A percentile compares a stretch with the other conserved stretches of the same genome.
phyloP scores from a whole-genome alignment of 371 early-diverging fungal genomes.

The Apophysomyces trapeziformis region DNA sequence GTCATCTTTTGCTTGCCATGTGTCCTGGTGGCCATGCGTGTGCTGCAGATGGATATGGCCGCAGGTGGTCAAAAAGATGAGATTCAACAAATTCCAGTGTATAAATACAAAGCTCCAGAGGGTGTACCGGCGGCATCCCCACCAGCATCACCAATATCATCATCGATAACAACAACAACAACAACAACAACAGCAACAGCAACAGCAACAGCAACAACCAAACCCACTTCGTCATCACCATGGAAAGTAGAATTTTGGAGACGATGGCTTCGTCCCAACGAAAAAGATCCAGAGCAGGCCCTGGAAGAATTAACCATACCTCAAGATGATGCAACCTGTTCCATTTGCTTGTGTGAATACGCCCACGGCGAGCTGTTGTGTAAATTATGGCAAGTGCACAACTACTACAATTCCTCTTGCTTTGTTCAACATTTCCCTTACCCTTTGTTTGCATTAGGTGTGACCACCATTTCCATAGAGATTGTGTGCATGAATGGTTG shows the following conservation, averaged over 20 bases:
- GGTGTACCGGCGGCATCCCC: not conserved
- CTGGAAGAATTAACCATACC: slow-evolving; percentile 26
- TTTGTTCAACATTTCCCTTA: not conserved
- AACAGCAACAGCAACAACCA: not conserved
- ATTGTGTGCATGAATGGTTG: slow-evolving; percentile 41
- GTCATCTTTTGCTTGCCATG: slow-evolving; percentile 68
- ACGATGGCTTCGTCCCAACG: not conserved
- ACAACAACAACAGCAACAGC: not conserved
- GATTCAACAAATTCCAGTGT: slow-evolving; percentile 55
- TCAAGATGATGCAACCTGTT: slow-evolving; percentile 57
- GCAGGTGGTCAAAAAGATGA: slow-evolving; percentile 60
- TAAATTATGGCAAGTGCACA: slow-evolving; percentile 45
- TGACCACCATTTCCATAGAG: slow-evolving; percentile 40
- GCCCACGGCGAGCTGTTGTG: slow-evolving; percentile 61
- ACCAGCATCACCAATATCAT: no score
- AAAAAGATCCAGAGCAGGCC: slow-evolving; percentile 16
- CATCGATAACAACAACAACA: not conserved
- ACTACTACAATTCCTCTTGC: no score
- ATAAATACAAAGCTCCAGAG: slow-evolving; percentile 24
- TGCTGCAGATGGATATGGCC: slow-evolving; percentile 55
- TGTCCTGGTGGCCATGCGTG: slow-evolving; percentile 57
- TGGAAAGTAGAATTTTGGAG: not conserved
- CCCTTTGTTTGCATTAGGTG: slow-evolving; percentile 30
- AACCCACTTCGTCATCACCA: not conserved
- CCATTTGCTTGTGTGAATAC: slow-evolving; percentile 68